Base-by-base conservation (phyloP, 306 rosid species). In the Dryas alaskensis region DNA sequence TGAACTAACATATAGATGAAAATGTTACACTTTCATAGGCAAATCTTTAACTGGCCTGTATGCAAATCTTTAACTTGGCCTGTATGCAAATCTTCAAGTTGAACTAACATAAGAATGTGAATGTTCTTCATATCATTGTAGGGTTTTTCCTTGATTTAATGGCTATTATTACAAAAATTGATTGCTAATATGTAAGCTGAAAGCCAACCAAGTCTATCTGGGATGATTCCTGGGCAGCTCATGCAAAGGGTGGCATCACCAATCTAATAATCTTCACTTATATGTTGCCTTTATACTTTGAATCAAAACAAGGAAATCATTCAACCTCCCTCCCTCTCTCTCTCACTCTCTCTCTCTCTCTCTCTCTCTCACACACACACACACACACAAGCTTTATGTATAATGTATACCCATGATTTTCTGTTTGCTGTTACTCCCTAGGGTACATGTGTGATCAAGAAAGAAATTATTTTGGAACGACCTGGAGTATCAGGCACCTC, bases 401-500 rank as follows among this genome's bases (percentile, higher is more conserved):
- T 48, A 17, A 17, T 50, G 43, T n/a, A n/a, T 6, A 57, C 19
- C 39, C 65, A 60, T 27, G 4, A 8, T 16, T 17, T 43, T 4
- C 27, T 43, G 1, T 64, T 17, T 64, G 68, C 13, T 42, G 27
- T 42, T 40, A 4, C 17, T n/a, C 51, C 66, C 16, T 46, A 92
- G 97, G 95, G 95, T 69, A 73, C 90, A 27, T 92, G 95, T 72
- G 64, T 88, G 72, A 78, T 83, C 4, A 92, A 92, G 87, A 89
- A 80, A 82, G 93, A 88, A 79, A 86, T 88, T 74, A 80, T 47
- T 81, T 83, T 91, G 89, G 96, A 94, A 82, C 85, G 97, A 82
- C 92, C 96, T 48, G 97, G 96, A 60, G 84, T 94, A 69, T 81
- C 97, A n/a, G 81, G 92, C 77, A 82, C 85, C 79, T 89, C 91